phyloP scores from a whole-genome alignment of 2,329 filamentous ascomycete genomes.

The Aureobasidium namibiae region DNA sequence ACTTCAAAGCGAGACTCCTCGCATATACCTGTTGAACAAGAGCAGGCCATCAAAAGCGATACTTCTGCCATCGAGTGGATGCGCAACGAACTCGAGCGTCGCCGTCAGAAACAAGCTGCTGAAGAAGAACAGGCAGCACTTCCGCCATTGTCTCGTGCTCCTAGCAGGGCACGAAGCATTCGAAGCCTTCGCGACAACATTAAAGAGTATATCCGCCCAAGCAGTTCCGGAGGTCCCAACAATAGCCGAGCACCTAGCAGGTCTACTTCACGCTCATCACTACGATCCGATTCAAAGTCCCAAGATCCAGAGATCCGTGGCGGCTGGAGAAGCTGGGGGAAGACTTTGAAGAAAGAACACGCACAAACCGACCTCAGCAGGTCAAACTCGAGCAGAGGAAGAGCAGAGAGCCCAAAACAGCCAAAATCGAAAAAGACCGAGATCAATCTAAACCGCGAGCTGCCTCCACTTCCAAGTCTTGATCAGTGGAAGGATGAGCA shows the following conservation, averaged over 20 bases:
- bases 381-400: slow-evolving; percentile 7
- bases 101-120: slow-evolving; percentile 13
- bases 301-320: slow-evolving; percentile 1
- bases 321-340: slow-evolving; percentile 10
- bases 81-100: slow-evolving; percentile 35
- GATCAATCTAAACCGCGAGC: slow-evolving; percentile 39
- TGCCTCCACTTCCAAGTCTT: slow-evolving; percentile 40
- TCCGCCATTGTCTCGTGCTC: background rate
- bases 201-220: slow-evolving; percentile 35
- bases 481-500: slow-evolving; percentile 30
- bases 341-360: background rate
- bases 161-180: slow-evolving; percentile 29
- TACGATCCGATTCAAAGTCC: background rate
- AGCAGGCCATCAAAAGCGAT: slow-evolving; percentile 28
- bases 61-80: slow-evolving; percentile 35
- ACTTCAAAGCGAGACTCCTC: slow-evolving; percentile 34
- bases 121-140: background rate
- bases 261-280: background rate
- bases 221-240: slow-evolving; percentile 13
- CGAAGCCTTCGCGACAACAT: slow-evolving; percentile 32
- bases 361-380: slow-evolving; percentile 2
- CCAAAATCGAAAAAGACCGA: slow-evolving; percentile 3
- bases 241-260: background rate
- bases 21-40: slow-evolving; percentile 19
- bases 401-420: background rate